These are phyloP conservation scores for Fusarium poae DNA, from an alignment of 2,329 filamentous ascomycete genomes.

Conservation along the genomic window DNA sequence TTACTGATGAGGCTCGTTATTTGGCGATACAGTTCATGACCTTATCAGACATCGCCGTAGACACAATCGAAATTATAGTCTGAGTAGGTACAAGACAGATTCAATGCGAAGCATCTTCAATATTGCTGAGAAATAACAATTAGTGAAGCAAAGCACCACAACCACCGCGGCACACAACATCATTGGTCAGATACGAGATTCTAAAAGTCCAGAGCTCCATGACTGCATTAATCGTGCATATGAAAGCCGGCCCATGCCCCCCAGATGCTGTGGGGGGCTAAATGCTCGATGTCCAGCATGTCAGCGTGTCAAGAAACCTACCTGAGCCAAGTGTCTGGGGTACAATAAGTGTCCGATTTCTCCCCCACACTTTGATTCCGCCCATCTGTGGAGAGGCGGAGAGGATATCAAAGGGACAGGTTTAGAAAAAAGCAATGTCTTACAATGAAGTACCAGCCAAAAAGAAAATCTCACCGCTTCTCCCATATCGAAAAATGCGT, in stretches of 20 bases:
- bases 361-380: constrained; percentile 38
- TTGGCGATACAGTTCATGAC: too few species aligned
- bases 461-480: constrained; percentile 33
- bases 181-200: constrained; percentile 28
- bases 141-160: constrained; percentile 40
- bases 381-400: background rate
- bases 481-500: constrained; percentile 17
- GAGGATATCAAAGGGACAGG: constrained; percentile 16
- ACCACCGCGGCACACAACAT: background rate
- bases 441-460: background rate
- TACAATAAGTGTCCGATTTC: constrained; percentile 7
- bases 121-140: constrained; percentile 42
- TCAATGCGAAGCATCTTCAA: constrained; percentile 2
- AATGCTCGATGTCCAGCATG: constrained; percentile 16
- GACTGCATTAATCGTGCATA: constrained; percentile 40
- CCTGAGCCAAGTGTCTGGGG: constrained; percentile 28
- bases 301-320: constrained; percentile 15
- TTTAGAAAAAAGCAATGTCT: constrained; percentile 27
- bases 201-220: constrained; percentile 25
- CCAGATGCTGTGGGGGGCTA: constrained; percentile 29
- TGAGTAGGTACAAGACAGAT: background rate
- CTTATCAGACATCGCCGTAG: background rate
- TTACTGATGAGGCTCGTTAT: background rate
- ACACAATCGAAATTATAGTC: background rate
- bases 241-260: constrained; percentile 22